These are phyloP conservation scores for Verticillium dahliae DNA, from an alignment of 2,329 filamentous ascomycete species.

Conservation along the genomic window DNA sequence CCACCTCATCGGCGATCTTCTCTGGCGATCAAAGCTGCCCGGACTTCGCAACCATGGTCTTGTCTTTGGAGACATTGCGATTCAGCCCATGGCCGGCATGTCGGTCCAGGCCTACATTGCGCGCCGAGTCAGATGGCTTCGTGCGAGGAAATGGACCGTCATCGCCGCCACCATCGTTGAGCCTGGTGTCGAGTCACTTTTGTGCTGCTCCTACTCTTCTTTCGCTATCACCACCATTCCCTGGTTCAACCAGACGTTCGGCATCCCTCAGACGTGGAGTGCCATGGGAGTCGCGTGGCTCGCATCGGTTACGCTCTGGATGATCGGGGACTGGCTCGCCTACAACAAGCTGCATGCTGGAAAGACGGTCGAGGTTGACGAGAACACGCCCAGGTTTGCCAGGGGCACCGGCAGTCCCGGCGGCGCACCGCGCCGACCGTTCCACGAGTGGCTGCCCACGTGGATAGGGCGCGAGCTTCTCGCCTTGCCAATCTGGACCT, in stretches of 20 bases:
- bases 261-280: slow-evolving; percentile 59
- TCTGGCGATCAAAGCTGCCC: slow-evolving; percentile 68
- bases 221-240: slow-evolving; percentile 72
- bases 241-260: slow-evolving; percentile 45
- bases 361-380: slow-evolving; percentile 62
- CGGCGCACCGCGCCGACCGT: slow-evolving; percentile 43
- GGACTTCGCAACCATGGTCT: slow-evolving; percentile 74
- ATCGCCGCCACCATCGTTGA: slow-evolving; percentile 83
- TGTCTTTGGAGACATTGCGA: slow-evolving; percentile 76
- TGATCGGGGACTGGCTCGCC: slow-evolving; percentile 64
- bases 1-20: slow-evolving; percentile 84
- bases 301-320: slow-evolving; percentile 62
- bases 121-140: slow-evolving; percentile 80
- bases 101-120: slow-evolving; percentile 70
- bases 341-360: slow-evolving; percentile 71
- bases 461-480: slow-evolving; percentile 82
- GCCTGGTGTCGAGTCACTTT: slow-evolving; percentile 80
- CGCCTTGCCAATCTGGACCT: slow-evolving; percentile 83
- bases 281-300: slow-evolving; percentile 63
- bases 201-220: slow-evolving; percentile 76
- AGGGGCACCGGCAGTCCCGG: slow-evolving; percentile 30
- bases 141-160: slow-evolving; percentile 93
- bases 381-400: slow-evolving; percentile 70
- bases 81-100: slow-evolving; percentile 85
- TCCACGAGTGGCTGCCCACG: slow-evolving; percentile 67